Conservation (phyloP, 768 basidiomycete genomes). For the Crassisporium funariophilum region DNA sequence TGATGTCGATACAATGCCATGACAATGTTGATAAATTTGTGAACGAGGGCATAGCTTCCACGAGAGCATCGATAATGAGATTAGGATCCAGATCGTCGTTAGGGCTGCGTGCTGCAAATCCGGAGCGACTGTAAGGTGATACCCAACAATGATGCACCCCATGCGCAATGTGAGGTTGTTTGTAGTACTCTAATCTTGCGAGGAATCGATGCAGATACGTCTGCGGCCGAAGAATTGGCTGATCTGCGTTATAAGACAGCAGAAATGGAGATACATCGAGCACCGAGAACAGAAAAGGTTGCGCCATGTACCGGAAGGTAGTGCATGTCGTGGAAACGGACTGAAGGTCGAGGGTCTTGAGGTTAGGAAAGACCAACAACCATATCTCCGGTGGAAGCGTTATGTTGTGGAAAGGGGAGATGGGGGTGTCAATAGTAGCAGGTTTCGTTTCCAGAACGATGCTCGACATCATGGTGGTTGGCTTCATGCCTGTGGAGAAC, state of each 20-base stretch:
- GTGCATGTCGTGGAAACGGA: constrained; percentile 32
- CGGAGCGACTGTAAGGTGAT: constrained; percentile 34
- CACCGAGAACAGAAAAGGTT: constrained; percentile 37
- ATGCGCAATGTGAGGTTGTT: constrained; percentile 32
- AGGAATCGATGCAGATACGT: constrained; percentile 33
- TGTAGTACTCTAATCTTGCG: constrained; percentile 33
- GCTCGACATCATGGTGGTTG: too few species aligned
- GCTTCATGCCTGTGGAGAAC: too few species aligned
- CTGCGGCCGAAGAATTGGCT: constrained; percentile 26
- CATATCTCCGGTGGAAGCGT: constrained; percentile 36
- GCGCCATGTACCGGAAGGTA: constrained; percentile 34
- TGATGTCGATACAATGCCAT: constrained; percentile 40
- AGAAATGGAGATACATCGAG: constrained; percentile 39
- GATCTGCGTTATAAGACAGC: constrained; percentile 29
- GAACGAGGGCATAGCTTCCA: constrained; percentile 31
- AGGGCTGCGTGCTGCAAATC: constrained; percentile 28
- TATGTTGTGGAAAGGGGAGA: background rate
- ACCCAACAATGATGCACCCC: constrained; percentile 38
- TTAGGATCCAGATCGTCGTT: constrained; percentile 34
- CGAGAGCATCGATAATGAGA: constrained; percentile 32
- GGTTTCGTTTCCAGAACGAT: too few species aligned
- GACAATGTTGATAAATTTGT: constrained; percentile 33
- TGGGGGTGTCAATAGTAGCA: too few species aligned
- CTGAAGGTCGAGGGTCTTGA: constrained; percentile 30
- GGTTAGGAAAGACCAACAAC: constrained; percentile 35